Evolutionary conservation across 164 flowering plant species (phyloP).

Genomic region (Umbilicus rupestris): DNA sequence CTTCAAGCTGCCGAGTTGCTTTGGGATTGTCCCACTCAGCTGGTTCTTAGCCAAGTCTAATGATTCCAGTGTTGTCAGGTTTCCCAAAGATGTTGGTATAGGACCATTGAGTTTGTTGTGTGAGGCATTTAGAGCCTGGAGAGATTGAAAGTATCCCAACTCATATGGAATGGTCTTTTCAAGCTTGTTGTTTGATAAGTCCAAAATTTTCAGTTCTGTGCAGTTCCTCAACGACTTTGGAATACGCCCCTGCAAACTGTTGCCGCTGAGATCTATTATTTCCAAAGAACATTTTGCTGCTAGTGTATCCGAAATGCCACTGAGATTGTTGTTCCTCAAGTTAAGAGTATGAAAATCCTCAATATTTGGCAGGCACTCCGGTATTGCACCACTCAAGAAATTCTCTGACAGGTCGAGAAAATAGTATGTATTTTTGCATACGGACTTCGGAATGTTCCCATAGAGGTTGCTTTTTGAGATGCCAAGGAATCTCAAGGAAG

Average conservation of each 20-base stretch:
- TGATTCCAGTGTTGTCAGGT: not conserved
- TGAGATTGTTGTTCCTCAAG: conserved; percentile 6
- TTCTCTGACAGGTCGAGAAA: conserved; percentile 37
- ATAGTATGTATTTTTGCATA: not conserved
- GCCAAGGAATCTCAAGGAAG: not conserved
- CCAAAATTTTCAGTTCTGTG: not conserved
- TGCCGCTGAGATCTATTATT: not conserved
- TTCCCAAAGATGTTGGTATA: conserved; percentile 5
- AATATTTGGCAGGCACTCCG: conserved; percentile 22
- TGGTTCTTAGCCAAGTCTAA: conserved; percentile 5
- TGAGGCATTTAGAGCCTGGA: not conserved
- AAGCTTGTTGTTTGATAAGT: not conserved
- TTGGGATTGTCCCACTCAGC: conserved; percentile 4
- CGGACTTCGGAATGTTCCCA: not conserved
- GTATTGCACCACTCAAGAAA: conserved; percentile 31
- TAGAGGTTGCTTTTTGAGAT: conserved; percentile 3
- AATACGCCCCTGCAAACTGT: conserved; percentile 3
- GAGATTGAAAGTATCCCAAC: not conserved
- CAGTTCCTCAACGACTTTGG: conserved; percentile 6
- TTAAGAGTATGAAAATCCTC: not conserved
- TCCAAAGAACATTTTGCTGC: not conserved
- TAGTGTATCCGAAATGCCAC: conserved; percentile 2
- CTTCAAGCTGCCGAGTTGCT: not conserved
- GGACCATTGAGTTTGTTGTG: not conserved
- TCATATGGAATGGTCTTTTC: not conserved